Evolutionary conservation across 1,284 basidiomycete genomes (phyloP), one percentile per base, ranked within the genome.

Genomic region (Pseudozyma hubeiensis): DNA sequence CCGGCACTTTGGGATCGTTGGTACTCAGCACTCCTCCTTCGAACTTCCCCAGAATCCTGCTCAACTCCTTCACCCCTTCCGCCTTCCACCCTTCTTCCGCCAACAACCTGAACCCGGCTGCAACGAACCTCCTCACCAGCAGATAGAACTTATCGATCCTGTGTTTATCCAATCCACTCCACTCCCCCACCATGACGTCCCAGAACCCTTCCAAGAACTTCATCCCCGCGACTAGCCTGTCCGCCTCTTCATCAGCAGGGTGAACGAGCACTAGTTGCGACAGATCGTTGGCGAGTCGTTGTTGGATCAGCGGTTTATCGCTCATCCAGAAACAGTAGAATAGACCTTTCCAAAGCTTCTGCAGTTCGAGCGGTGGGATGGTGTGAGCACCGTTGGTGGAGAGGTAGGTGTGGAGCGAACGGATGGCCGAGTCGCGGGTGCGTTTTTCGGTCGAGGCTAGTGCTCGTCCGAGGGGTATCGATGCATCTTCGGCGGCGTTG

Each of bases 311-410:
- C 7, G 96, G 95, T 85, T 99, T 99, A 86, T 99, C 96, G 4
- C 94, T 97, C 94, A 98, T 98, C 95, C 95, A 99, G 85, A 96
- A 98, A 60, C 82, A 97, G 85, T 97, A 98, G 85, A 97, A 99
- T 53, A 99, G 89, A 0, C 95, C 96, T 85, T 98, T 97, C 96
- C 96, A 98, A 39, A 98, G 85, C 85, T 94, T 97, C 64, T 89
- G 88, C 90, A 97, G 91, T 83, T 98, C 96, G 30, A 87, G 59
- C 58, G 90, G 88, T 17, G 89, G 85, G 44, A 94, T 76, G 78
- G 53, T 62, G 31, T 79, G 58, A n/a, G 79, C 60, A 56, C 79
- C 75, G 41, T 68, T 62, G 14, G 69, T 40, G 33, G 78, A 62
- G 1, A 84, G 55, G 83, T 95, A 96, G 1, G 87, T 84, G 0